Evolutionary conservation across 495 filamentous ascomycete genomes (phyloP), one percentile per base, ranked within the genome.

Genomic region (Penicillium pancosmium): DNA sequence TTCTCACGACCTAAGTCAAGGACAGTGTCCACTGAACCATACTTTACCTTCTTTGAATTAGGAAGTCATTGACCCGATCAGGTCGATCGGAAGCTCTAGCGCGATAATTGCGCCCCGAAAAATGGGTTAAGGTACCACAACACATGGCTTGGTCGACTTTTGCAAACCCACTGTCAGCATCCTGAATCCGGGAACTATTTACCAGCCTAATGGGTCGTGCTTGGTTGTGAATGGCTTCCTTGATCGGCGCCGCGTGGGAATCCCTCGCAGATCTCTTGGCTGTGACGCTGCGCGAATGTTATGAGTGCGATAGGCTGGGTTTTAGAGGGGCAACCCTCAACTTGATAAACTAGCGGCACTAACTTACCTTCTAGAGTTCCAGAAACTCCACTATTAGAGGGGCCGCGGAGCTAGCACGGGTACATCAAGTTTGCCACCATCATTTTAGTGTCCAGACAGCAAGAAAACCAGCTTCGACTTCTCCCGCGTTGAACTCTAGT

Each of bases 181-280:
- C 12, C 6, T 43, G 40, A 7, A 16, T 5, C n/a, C 40, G 15
- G 40, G 40, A n/a, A 4, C n/a, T 43, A n/a, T 18, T n/a, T n/a
- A n/a, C n/a, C n/a, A n/a, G n/a, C n/a, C n/a, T 13, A 40, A 40
- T 40, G 27, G 41, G 41, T n/a, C 16, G 21, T 44, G 8, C 16
- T n/a, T 18, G 16, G 16, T 44, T 44, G 7, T 44, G 41, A 19
- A 18, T 44, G 41, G 41, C 41, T 44, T 44, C 16, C 15, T 27
- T 10, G 46, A 48, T 23, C 46, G 8, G 21, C 19, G 21, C 46
- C 46, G 18, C 21, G 19, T 48, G 46, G 23, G 11, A 48, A 48
- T 48, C 46, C 46, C 12, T 48, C 46, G 46, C 46, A 48, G 46
- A 48, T 48, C 46, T 48, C 46, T 48, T 48, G 46, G 46, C 19